These are phyloP conservation scores for Oehlia diaphana DNA, from an alignment of 192 early-diverging fungal species.

Conservation along the genomic window DNA sequence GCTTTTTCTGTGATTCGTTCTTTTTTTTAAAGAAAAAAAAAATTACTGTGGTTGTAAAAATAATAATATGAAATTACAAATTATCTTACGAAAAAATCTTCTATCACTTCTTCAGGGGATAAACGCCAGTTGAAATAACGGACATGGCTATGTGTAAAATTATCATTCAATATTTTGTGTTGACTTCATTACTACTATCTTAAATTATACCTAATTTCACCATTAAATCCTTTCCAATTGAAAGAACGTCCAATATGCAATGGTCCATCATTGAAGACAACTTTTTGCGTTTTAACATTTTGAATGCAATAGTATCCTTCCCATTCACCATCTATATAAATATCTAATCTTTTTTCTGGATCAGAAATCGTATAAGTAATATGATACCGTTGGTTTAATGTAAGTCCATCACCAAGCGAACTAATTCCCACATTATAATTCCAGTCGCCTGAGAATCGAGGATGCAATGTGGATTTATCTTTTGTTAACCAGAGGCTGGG, in stretches of 20 bases:
- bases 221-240: background rate
- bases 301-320: background rate
- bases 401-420: background rate
- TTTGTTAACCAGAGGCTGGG: background rate
- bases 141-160: too few species aligned
- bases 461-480: background rate
- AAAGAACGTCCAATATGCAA: background rate
- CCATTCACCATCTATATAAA: constrained; percentile 15
- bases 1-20: too few species aligned
- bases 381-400: constrained; percentile 7
- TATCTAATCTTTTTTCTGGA: constrained; percentile 6
- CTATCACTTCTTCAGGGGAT: too few species aligned
- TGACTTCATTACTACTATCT: background rate
- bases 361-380: constrained; percentile 18
- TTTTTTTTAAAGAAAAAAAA: too few species aligned
- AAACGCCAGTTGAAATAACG: too few species aligned
- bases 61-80: background rate
- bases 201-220: constrained; percentile 13
- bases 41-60: too few species aligned
- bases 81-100: too few species aligned
- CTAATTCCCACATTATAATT: background rate
- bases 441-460: constrained; percentile 3
- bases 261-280: constrained; percentile 12
- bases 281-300: background rate
- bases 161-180: too few species aligned